Evolutionary conservation across 257 asterid genomes (phyloP), one percentile per base, ranked within the genome.

Genomic region (Jacaranda copaia): DNA sequence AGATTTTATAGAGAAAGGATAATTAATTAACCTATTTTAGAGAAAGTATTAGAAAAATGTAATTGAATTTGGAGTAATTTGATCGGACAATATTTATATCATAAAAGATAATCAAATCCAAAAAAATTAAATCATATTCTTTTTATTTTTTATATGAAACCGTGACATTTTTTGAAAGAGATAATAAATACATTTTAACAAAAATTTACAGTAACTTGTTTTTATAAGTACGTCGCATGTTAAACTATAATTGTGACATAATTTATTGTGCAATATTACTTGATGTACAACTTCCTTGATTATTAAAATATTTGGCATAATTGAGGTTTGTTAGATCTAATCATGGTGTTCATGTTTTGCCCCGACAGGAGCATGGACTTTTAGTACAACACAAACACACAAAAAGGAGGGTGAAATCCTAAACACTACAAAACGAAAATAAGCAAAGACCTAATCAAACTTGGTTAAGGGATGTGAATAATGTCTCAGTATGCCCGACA

Each of bases 401-500:
- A 9, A 25, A 25, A 57, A 14, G 36, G 63, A 20, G 53, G 59
- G 19, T 52, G 10, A 35, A 79, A 55, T 52, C 51, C 60, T 13
- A 11, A 76, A 53, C 64, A 39, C 63, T 18, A 59, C 57, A 72
- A 72, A 72, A 7, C 5, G 10, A 60, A 60, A 40, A 45, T 51
- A 56, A 35, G 60, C 61, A 16, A 16, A 56, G 25, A 56, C 35
- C 35, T 2, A 18, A 13, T 13, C 10, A 56, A 19, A 56, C 32
- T 56, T 52, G 2, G 57, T 5, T 49, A 36, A 40, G 70, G 59
- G 76, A 80, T 69, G 87, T 79, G 77, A 67, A 53, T 56, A 15
- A 39, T 85, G 94, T 84, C 81, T 81, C 84, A 25, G 4, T 43
- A 67, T 13, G 38, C 2, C 82, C 87, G 86, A 85, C 87, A 85